Conservation (phyloP, 106 monocot species). For the Dendrobium chrysotoxum region DNA sequence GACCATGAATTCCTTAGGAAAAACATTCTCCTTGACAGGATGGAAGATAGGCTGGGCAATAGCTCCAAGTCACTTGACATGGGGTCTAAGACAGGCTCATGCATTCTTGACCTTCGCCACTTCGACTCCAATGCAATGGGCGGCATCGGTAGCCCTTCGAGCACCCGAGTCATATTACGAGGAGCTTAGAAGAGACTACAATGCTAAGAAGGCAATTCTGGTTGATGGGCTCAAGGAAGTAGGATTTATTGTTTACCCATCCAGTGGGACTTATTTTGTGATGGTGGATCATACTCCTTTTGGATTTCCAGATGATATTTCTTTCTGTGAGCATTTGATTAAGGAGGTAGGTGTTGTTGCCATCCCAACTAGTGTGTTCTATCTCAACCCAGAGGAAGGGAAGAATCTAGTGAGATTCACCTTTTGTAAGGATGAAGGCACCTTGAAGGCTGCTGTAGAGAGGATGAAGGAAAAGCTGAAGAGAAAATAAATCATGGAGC, state of each 20-base stretch:
- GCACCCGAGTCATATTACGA: constrained; percentile 76
- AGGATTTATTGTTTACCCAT: constrained; percentile 80
- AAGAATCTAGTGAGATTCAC: constrained; percentile 94
- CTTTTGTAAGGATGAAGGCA: constrained; percentile 88
- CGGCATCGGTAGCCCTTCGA: constrained; percentile 58
- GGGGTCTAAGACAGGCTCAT: constrained; percentile 92
- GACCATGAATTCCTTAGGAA: constrained; percentile 89
- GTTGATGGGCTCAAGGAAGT: constrained; percentile 74
- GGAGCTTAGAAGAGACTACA: constrained; percentile 71
- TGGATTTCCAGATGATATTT: constrained; percentile 83
- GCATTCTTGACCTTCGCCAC: constrained; percentile 87
- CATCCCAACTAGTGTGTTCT: constrained; percentile 86
- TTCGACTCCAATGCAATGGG: constrained; percentile 91
- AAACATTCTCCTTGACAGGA: constrained; percentile 93
- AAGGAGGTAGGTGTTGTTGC: constrained; percentile 92
- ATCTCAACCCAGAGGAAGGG: constrained; percentile 85
- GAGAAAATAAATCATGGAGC: constrained; percentile 19
- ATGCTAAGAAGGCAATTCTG: constrained; percentile 69
- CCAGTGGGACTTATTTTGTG: constrained; percentile 89
- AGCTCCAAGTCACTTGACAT: constrained; percentile 64
- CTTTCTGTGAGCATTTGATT: constrained; percentile 88
- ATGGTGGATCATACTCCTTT: constrained; percentile 92
- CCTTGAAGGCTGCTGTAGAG: constrained; percentile 64
- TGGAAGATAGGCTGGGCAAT: constrained; percentile 99
- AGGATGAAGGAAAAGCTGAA: constrained; percentile 80